phyloP scores from a whole-genome alignment of 2,329 filamentous ascomycete genomes.

The Fusarium hostae region DNA sequence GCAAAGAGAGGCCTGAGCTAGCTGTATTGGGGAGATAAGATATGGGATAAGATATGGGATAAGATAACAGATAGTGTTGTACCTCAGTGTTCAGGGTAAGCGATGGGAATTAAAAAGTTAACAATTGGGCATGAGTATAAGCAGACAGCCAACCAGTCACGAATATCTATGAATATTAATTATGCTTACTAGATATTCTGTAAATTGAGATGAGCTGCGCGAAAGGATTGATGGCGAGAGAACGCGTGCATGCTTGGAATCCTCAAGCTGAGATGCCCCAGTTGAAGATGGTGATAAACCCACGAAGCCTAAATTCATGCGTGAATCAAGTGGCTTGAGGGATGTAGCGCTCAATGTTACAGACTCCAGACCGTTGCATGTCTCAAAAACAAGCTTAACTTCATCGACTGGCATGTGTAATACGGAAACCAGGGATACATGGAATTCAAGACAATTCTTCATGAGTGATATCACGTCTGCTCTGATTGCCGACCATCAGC shows the following conservation, averaged over 20 bases:
- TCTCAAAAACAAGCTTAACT: background rate
- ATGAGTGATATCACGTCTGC: accelerated
- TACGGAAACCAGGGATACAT: accelerated
- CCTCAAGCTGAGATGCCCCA: too few relatives aligned
- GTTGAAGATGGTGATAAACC: too few relatives aligned
- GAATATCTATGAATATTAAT: too few relatives aligned
- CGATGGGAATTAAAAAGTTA: background rate
- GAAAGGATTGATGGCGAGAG: background rate
- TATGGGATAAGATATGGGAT: accelerated
- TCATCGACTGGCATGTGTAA: accelerated
- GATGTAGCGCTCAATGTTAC: accelerated
- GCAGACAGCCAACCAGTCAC: background rate
- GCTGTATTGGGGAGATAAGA: background rate
- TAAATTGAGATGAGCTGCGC: accelerated
- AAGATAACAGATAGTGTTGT: too few relatives aligned
- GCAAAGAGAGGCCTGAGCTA: background rate
- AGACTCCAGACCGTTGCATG: too few relatives aligned
- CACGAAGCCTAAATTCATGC: too few relatives aligned
- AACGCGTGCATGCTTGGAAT: too few relatives aligned
- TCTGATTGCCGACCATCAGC: accelerated
- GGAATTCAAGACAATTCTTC: accelerated
- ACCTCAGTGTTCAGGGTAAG: background rate
- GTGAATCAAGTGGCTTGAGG: too few relatives aligned
- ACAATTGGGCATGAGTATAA: too few relatives aligned
- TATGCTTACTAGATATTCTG: accelerated